These are phyloP conservation scores for Neurospora crassa DNA, from an alignment of 2,329 filamentous ascomycete species.

Conservation along the genomic window DNA sequence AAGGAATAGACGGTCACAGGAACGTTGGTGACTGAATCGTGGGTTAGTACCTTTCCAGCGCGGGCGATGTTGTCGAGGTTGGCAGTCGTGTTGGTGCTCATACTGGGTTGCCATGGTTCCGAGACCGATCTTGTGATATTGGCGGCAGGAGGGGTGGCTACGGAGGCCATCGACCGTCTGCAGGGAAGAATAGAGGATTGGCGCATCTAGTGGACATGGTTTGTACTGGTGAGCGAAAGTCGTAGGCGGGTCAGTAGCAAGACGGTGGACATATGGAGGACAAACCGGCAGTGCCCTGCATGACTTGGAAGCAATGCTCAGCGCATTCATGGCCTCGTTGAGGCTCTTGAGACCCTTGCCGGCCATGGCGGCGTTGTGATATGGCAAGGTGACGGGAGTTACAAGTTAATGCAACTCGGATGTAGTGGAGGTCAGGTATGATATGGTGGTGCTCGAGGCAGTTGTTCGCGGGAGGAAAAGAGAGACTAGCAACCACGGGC, in stretches of 20 bases:
- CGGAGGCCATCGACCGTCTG: constrained; percentile 48
- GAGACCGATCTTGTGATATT: constrained; percentile 27
- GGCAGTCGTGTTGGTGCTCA: constrained; percentile 11
- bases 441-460: not conserved
- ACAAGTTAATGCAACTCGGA: not conserved
- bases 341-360: constrained; percentile 40
- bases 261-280: constrained; percentile 4
- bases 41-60: constrained; percentile 24
- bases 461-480: not conserved
- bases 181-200: constrained; percentile 17
- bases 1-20: constrained; percentile 84
- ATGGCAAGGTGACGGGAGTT: not conserved
- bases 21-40: constrained; percentile 43
- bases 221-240: constrained; percentile 4
- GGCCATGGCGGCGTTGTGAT: constrained; percentile 29
- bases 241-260: not conserved
- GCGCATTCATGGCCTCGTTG: constrained; percentile 40
- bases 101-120: constrained; percentile 38
- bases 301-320: constrained; percentile 37
- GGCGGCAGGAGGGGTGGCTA: constrained; percentile 27
- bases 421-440: not conserved
- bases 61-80: not conserved
- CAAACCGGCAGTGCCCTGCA: constrained; percentile 23
- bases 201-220: constrained; percentile 7
- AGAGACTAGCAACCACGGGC: not conserved